Base-by-base conservation (phyloP, 1,139 yeast species). In the Yamadazyma oceani region DNA sequence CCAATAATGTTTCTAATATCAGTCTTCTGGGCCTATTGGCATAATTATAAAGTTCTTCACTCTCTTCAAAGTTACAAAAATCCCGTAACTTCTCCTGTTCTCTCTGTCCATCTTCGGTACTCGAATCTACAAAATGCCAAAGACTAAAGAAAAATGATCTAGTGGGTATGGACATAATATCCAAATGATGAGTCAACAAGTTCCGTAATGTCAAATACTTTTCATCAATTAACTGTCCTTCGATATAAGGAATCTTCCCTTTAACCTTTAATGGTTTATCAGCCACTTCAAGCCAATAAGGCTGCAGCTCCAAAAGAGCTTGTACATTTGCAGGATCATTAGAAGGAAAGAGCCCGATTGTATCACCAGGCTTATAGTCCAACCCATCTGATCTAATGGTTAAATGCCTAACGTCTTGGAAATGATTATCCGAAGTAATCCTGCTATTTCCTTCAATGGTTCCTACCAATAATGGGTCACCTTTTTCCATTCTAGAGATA, bases 21-120 rank as follows among this genome's bases (percentile, higher is more conserved):
- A 95, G 89, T 49, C 99, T 64, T 47, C 96, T 73, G 8, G 98
- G 97, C 44, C 97, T 67, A 54, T 88, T 85, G 12, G 95, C 95
- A 58, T 92, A 92, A 56, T 92, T 82, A 56, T 82, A 90, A 32
- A 90, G 61, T 42, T 87, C 96, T 52, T 90, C 90, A 15, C 78
- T 73, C 35, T 85, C 89, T 37, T 82, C 80, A 38, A 82, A 72
- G 12, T 76, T 65, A n/a, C 85, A 78, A 53, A 94, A 86, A 45
- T 92, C 96, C 37, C 66, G 64, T 34, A 92, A 66, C 51, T 87
- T 85, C 38, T 83, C 94, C 34, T 69, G 67, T 51, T 92, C 97
- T 43, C 92, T 69, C 26, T 49, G 49, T 1, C 76, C 76, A 41
- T 66, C 70, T 23, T 58, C 66, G 5, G 60, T 63, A 12, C 64